Conservation (phyloP, 2,329 filamentous ascomycete species). For the Zasmidium angulare region DNA sequence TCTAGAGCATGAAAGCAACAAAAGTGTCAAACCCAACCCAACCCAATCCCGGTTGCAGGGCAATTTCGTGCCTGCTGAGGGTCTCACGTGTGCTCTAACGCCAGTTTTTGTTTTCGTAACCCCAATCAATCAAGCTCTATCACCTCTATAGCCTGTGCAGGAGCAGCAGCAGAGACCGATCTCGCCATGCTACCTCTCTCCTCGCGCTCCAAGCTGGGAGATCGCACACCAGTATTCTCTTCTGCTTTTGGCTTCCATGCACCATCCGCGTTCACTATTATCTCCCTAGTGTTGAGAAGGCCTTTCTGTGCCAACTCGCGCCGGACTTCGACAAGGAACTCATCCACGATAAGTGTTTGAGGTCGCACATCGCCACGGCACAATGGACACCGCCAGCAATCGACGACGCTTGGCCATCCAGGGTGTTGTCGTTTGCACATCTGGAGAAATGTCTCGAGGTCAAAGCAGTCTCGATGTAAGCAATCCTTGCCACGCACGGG, state of each 20-base stretch:
- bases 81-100: too few relatives aligned
- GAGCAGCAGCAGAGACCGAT: background rate
- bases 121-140: slow-evolving; percentile 28
- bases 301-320: slow-evolving; percentile 41
- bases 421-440: slow-evolving; percentile 55
- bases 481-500: slow-evolving; percentile 73
- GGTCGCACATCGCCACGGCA: slow-evolving; percentile 78
- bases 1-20: slow-evolving; percentile 5
- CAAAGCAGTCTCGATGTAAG: slow-evolving; percentile 83
- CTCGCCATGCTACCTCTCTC: slow-evolving; percentile 8
- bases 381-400: slow-evolving; percentile 85
- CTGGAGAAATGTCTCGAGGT: slow-evolving; percentile 76
- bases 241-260: slow-evolving; percentile 54
- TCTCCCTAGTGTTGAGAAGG: slow-evolving; percentile 52
- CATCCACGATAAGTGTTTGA: slow-evolving; percentile 67
- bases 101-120: background rate
- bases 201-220: slow-evolving; percentile 29
- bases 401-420: slow-evolving; percentile 46
- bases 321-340: slow-evolving; percentile 67
- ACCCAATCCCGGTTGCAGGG: background rate
- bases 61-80: too few relatives aligned
- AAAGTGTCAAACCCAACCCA: background rate
- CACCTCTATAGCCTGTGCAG: slow-evolving; percentile 8
- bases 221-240: slow-evolving; percentile 28
- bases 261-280: slow-evolving; percentile 64